A percentile compares a stretch with the other conserved stretches of the same genome.
phyloP scores from a whole-genome alignment of 1,139 yeast species.

The Meyerozyma smithsonii region DNA sequence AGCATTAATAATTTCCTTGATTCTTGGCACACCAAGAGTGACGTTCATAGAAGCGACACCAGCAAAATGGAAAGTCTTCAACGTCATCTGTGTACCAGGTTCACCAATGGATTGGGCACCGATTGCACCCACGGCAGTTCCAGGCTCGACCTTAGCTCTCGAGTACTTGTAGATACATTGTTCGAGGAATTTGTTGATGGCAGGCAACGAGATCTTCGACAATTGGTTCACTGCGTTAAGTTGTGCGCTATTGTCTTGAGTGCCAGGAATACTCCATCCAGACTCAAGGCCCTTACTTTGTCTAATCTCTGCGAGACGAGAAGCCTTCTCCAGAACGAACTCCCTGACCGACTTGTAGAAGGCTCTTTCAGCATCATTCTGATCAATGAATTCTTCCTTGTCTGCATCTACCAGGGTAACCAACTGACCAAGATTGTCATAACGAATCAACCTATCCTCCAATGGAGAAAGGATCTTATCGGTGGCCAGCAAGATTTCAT shows the following conservation, averaged over 20 bases:
- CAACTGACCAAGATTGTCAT: constrained; percentile 67
- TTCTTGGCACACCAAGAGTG: constrained; percentile 98
- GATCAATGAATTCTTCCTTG: constrained; percentile 65
- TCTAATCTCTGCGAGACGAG: constrained; percentile 53
- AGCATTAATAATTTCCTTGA: constrained; percentile 96
- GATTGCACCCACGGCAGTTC: constrained; percentile 98
- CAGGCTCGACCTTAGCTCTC: constrained; percentile 94
- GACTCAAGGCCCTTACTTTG: constrained; percentile 43
- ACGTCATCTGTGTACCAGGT: constrained; percentile 99
- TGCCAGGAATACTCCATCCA: constrained; percentile 32
- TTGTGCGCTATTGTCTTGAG: constrained; percentile 42
- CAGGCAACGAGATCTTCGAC: constrained; percentile 57
- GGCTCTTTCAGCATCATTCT: constrained; percentile 78
- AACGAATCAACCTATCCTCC: constrained; percentile 55
- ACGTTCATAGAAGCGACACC: constrained; percentile 99
- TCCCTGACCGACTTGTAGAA: constrained; percentile 72
- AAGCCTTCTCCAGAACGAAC: constrained; percentile 56
- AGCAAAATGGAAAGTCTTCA: constrained; percentile 98
- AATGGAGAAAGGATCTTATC: constrained; percentile 57
- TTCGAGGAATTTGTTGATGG: constrained; percentile 65
- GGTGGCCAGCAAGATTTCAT: constrained; percentile 54
- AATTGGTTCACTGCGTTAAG: constrained; percentile 65
- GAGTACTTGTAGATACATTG: constrained; percentile 80
- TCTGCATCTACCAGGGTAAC: constrained; percentile 36
- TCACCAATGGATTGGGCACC: constrained; percentile 99